Conservation (phyloP, 345 rosid species). For the Brassica cretica region DNA sequence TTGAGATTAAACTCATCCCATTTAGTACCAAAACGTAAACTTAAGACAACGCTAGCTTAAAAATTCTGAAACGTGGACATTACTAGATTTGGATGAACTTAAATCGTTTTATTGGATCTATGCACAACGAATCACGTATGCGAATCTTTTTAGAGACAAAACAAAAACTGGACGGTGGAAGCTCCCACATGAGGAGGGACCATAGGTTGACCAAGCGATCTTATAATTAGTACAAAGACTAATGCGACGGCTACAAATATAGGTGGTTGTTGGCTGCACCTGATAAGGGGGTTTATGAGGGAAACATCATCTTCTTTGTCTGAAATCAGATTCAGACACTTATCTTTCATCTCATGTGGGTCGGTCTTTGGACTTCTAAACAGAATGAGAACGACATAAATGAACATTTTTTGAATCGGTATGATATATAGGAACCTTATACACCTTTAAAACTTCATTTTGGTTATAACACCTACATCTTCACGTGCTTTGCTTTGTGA, state of each 20-base stretch:
- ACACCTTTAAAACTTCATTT: conserved; percentile 1
- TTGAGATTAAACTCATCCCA: conserved; percentile 7
- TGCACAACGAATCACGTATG: background rate
- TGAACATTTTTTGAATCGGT: background rate
- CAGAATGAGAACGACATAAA: conserved; percentile 1
- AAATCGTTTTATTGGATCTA: conserved; percentile 18
- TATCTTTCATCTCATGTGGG: conserved; percentile 34
- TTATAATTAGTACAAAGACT: conserved; percentile 24
- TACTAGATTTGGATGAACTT: conserved; percentile 18
- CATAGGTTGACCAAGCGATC: conserved; percentile 33
- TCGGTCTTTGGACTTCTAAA: conserved; percentile 23
- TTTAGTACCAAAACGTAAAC: conserved; percentile 15
- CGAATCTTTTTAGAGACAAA: background rate
- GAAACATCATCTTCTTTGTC: conserved; percentile 30
- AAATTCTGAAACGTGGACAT: conserved; percentile 3
- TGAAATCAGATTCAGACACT: conserved; percentile 27
- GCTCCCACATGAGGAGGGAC: conserved; percentile 19
- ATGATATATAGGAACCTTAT: background rate
- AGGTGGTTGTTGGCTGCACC: conserved; percentile 40
- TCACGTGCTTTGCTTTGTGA: conserved; percentile 42
- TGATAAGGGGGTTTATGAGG: conserved; percentile 34
- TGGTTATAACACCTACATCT: conserved; percentile 17
- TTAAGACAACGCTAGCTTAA: background rate
- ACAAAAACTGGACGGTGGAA: conserved; percentile 36
- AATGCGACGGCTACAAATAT: conserved; percentile 29